Evolutionary conservation across 2,329 filamentous ascomycete species (phyloP), one percentile per base, ranked within the genome.

Genomic region (Colletotrichum ledebouriae): DNA sequence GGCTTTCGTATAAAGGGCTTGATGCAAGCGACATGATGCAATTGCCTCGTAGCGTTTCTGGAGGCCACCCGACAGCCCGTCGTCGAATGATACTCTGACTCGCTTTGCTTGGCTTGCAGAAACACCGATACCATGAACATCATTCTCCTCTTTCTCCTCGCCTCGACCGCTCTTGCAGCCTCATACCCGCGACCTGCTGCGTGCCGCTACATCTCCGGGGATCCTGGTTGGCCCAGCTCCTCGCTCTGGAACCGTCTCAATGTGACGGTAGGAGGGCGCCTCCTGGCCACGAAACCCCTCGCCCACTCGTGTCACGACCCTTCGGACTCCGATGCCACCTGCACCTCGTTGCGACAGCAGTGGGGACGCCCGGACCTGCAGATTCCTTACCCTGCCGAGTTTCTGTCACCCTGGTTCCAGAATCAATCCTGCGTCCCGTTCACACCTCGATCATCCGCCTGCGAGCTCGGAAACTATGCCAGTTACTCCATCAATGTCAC

Each of bases 331-430:
- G 44, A 47, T 47, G 44, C 20, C 22, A 39, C 15, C 6, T 37
- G 22, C 29, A 82, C 82, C 71, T 0, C 47, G 75, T 33, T 80
- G 83, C 20, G 71, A 84, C 1, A 75, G 79, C 3, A 76, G 80
- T 78, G 10, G 86, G 86, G 0, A 77, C 81, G 22, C 85, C 81
- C 69, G 75, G 81, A 1, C 83, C 80, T 0, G 44, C 44, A 47
- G 20, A 47, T 47, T 13, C 44, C 44, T 47, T 47, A 47, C 44
- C 44, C 44, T 47, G 44, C 44, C 17, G 44, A 47, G 2, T 47
- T 47, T 3, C 44, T 47, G 44, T 47, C 44, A 0, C 71, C 73
- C 15, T 68, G 72, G 37, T 77, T 73, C 52, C 68, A 74, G 34
- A 76, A 76, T 62, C 39, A 72, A 13, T 74, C 70, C 37, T 77